These are phyloP conservation scores for Aspergillus steynii DNA, from an alignment of 495 filamentous ascomycete genomes.

Conservation along the genomic window DNA sequence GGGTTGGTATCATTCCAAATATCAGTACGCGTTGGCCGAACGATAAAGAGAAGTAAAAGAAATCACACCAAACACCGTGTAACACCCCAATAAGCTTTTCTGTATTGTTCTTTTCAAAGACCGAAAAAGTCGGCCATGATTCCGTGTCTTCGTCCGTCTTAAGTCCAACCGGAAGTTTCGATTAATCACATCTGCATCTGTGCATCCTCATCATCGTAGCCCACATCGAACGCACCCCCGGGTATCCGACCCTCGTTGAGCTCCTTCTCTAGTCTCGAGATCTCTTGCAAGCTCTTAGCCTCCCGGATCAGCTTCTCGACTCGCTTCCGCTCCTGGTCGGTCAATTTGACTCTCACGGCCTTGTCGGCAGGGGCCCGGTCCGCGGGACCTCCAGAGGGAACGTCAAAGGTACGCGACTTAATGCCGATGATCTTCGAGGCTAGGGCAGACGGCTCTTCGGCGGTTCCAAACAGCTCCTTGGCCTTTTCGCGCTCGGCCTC, in stretches of 20 bases:
- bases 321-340: slow-evolving; percentile 66
- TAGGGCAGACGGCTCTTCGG: slow-evolving; percentile 71
- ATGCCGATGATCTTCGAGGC: slow-evolving; percentile 87
- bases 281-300: slow-evolving; percentile 84
- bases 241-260: slow-evolving; percentile 85
- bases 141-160: no score
- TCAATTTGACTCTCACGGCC: slow-evolving; percentile 68
- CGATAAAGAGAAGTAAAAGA: no score
- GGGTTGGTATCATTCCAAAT: no score
- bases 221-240: slow-evolving; percentile 55
- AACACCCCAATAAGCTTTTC: no score
- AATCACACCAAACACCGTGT: no score
- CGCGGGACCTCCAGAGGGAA: slow-evolving; percentile 46
- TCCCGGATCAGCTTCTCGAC: slow-evolving; percentile 75
- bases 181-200: slow-evolving; percentile 37
- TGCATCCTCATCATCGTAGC: slow-evolving; percentile 37
- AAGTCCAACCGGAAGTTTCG: no score
- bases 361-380: slow-evolving; percentile 55
- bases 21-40: no score
- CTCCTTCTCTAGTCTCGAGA: slow-evolving; percentile 78
- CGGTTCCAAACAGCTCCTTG: slow-evolving; percentile 77
- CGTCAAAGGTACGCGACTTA: slow-evolving; percentile 81
- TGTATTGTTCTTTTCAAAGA: no score
- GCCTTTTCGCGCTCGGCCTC: slow-evolving; percentile 76
- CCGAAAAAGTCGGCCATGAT: no score